phyloP scores from a whole-genome alignment of 1,284 basidiomycete species.

The Leccinum griseonigrum region DNA sequence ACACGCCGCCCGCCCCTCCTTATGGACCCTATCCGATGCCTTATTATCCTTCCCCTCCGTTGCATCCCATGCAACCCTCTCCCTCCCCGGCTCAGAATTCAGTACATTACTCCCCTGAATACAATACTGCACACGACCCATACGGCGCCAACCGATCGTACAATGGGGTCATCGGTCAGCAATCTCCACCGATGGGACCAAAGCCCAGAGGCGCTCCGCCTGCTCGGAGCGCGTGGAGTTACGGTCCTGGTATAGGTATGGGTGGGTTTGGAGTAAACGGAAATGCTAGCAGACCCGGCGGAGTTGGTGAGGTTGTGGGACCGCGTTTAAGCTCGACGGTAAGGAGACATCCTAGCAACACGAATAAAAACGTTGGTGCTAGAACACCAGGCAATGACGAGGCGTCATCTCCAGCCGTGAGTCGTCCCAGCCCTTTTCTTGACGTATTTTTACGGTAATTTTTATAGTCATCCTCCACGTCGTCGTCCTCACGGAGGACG shows the following conservation, averaged over 20 bases:
- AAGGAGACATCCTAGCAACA: slow-evolving; percentile 50
- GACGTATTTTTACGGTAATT: background rate
- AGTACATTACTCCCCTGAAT: slow-evolving; percentile 28
- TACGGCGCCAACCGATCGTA: slow-evolving; percentile 25
- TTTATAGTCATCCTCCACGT: slow-evolving; percentile 64
- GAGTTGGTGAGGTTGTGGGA: slow-evolving; percentile 50
- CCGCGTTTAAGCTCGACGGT: slow-evolving; percentile 54
- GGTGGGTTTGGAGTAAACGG: slow-evolving; percentile 39
- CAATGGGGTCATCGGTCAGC: slow-evolving; percentile 28
- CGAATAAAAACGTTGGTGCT: slow-evolving; percentile 49
- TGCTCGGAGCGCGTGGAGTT: slow-evolving; percentile 59
- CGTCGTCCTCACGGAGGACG: slow-evolving; percentile 72
- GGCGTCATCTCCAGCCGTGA: slow-evolving; percentile 68
- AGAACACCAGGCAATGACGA: slow-evolving; percentile 69
- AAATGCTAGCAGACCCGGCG: slow-evolving; percentile 17
- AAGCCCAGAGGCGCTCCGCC: slow-evolving; percentile 44
- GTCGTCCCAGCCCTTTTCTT: slow-evolving; percentile 30
- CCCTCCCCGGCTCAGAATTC: slow-evolving; percentile 35
- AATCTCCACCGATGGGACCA: slow-evolving; percentile 26
- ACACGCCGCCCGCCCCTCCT: slow-evolving; percentile 35
- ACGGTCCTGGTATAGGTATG: slow-evolving; percentile 58
- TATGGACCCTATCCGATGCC: slow-evolving; percentile 46
- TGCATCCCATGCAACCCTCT: slow-evolving; percentile 40
- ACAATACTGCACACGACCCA: slow-evolving; percentile 32
- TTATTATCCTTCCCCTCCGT: slow-evolving; percentile 45